phyloP scores from a whole-genome alignment of 2,329 filamentous ascomycete genomes.

The Fusarium hainanense region DNA sequence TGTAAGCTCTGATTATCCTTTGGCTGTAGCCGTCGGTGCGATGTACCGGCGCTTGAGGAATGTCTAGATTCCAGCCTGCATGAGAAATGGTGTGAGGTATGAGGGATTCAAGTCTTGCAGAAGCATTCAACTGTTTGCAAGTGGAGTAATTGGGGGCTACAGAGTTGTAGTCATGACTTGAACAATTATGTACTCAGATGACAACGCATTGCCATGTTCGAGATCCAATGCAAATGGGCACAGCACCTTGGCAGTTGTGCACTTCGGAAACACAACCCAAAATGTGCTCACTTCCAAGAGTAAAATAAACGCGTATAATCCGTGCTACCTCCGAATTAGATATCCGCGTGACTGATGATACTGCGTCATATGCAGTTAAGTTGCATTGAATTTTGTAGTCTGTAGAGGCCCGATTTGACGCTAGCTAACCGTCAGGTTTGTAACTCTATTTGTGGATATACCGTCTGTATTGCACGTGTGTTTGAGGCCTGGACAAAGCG shows the following conservation, averaged over 20 bases:
- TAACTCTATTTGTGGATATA: slow-evolving; percentile 27
- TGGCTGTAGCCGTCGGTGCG: slow-evolving; percentile 6
- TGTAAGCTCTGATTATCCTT: neutral
- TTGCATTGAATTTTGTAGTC: slow-evolving; percentile 25
- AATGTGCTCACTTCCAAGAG: slow-evolving; percentile 19
- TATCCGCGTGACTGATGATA: slow-evolving; percentile 29
- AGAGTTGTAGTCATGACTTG: slow-evolving; percentile 20
- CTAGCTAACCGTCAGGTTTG: slow-evolving; percentile 29
- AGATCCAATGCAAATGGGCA: slow-evolving; percentile 9
- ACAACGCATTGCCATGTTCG: slow-evolving; percentile 18
- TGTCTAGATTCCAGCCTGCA: slow-evolving; percentile 31
- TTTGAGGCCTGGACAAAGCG: neutral
- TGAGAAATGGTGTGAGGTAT: slow-evolving; percentile 38
- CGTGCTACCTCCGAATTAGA: neutral
- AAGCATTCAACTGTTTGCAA: slow-evolving; percentile 23
- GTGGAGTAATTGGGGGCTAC: slow-evolving; percentile 43
- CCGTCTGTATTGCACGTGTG: neutral
- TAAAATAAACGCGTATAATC: neutral
- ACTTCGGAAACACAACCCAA: neutral
- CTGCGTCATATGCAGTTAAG: slow-evolving; percentile 34
- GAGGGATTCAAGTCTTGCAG: slow-evolving; percentile 12
- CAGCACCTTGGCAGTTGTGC: slow-evolving; percentile 10
- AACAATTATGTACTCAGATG: slow-evolving; percentile 14
- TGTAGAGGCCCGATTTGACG: slow-evolving; percentile 27
- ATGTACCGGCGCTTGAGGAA: slow-evolving; percentile 12